Conservation (phyloP, 352 stramenopile genomes). For the Globisporangium nunn region DNA sequence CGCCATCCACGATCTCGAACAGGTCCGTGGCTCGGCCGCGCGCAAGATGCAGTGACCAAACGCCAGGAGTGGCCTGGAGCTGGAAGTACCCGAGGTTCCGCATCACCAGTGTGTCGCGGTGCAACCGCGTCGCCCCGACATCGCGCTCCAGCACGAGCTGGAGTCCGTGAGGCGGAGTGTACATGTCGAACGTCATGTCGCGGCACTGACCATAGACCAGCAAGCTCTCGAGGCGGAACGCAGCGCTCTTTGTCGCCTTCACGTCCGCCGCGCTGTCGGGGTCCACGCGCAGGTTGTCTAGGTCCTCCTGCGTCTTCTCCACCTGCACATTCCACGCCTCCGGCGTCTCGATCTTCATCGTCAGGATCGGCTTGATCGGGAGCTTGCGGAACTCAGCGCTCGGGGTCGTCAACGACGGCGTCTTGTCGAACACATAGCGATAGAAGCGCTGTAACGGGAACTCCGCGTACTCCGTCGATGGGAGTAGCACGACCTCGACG, state of each 20-base stretch:
- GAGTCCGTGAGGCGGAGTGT: constrained; percentile 83
- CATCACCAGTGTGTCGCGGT: constrained; percentile 98
- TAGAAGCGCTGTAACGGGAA: constrained; percentile 92
- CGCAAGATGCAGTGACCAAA: constrained; percentile 91
- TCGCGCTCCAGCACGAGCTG: constrained; percentile 87
- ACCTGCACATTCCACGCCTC: constrained; percentile 92
- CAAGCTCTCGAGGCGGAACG: constrained; percentile 86
- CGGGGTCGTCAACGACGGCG: constrained; percentile 25
- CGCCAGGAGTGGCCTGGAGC: constrained; percentile 93
- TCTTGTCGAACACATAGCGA: constrained; percentile 81
- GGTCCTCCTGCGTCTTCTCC: constrained; percentile 56
- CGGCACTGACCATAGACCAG: constrained; percentile 89
- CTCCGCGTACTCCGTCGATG: constrained; percentile 61
- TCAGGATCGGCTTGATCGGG: constrained; percentile 85
- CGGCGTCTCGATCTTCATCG: constrained; percentile 90
- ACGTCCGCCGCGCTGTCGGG: constrained; percentile 41
- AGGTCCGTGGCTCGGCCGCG: constrained; percentile 63
- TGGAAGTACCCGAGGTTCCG: constrained; percentile 99
- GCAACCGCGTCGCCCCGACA: constrained; percentile 37
- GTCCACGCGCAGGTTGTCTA: constrained; percentile 90
- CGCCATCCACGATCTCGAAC: constrained; percentile 67
- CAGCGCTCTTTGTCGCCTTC: constrained; percentile 54
- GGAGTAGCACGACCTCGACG: constrained; percentile 63
- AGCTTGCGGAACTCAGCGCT: constrained; percentile 74
- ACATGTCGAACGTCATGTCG: constrained; percentile 76